Evolutionary conservation across 345 rosid genomes (phyloP), one percentile per base, ranked within the genome.

Genomic region (Eucalyptus sp.): DNA sequence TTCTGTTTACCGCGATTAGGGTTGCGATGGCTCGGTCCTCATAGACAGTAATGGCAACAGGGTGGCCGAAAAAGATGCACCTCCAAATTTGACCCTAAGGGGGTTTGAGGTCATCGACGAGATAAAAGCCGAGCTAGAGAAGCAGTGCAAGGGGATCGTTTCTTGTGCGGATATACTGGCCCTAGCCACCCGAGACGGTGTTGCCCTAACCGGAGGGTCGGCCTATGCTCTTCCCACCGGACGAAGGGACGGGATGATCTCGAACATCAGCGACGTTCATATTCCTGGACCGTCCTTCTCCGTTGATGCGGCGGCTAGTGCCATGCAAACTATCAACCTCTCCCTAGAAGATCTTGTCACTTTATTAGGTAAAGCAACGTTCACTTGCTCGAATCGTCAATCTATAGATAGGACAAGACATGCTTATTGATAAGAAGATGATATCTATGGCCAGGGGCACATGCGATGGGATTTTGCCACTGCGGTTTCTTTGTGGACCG

Each of bases 121-220:
- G 89, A 90, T 90, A 13, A 90, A 90, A 66, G 87, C 48, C 20
- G 89, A 90, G 68, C 68, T 90, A 10, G 91, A 90, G 89, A 84
- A 87, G 71, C 49, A 76, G 13, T 90, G 91, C 91, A 90, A 84
- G 86, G 91, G 89, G n/a, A 54, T 84, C 12, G 88, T 90, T 46
- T 90, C 89, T 33, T 90, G 91, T n/a, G 91, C 91, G 14, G 91
- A 90, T 43, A 50, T 88, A 43, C 33, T 90, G 29, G 91, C 91
- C 37, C 86, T 90, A 16, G 91, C 91, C 27, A 87, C 91, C 29
- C 49, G 89, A 58, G 91, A 90, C 11, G 89, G 89, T 3, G 89
- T 89, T 17, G 50, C 44, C 48, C 56, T 89, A 27, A 50, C 88
- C 11, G 90, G 90, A 10, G 90, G 90, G 18, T 86, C 80, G 11